Evolutionary conservation across 768 basidiomycete species (phyloP).

Genomic region (Leucocoprinus birnbaumii): DNA sequence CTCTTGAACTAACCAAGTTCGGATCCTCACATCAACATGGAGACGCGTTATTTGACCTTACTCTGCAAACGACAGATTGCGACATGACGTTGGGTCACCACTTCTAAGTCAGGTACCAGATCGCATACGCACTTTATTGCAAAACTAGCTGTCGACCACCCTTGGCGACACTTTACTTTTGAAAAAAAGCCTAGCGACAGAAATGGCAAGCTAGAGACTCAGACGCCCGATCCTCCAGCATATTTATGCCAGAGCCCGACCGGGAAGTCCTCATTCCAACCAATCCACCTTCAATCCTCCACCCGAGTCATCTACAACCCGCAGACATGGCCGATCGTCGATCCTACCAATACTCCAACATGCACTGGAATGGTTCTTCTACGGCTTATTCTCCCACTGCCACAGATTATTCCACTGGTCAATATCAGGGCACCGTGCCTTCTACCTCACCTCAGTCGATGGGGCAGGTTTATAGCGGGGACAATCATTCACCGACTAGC

Average conservation of each 20-base stretch:
- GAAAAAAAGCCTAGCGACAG: constrained; percentile 23
- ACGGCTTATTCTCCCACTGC: constrained; percentile 1
- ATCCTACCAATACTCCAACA: constrained; percentile 30
- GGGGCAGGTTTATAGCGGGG: constrained; percentile 3
- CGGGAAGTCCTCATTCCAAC: constrained; percentile 1
- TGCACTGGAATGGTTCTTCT: constrained; percentile 30
- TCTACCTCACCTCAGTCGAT: constrained; percentile 3
- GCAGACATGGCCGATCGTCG: constrained; percentile 28
- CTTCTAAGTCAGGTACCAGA: constrained; percentile 19
- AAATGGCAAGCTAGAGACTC: constrained; percentile 16
- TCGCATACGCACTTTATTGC: constrained; percentile 8
- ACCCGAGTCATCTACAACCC: constrained; percentile 3
- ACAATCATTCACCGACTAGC: constrained; percentile 3
- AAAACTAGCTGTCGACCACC: constrained; percentile 1
- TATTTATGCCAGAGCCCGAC: constrained; percentile 21
- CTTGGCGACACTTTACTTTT: constrained; percentile 12
- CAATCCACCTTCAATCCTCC: not conserved
- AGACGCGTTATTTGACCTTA: constrained; percentile 15
- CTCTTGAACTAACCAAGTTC: constrained; percentile 14
- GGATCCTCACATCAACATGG: constrained; percentile 12
- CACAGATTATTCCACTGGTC: constrained; percentile 1
- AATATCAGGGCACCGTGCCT: not conserved
- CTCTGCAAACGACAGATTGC: constrained; percentile 11
- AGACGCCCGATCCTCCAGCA: constrained; percentile 22
- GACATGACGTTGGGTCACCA: constrained; percentile 16